These are phyloP conservation scores for Paecilomyces sp. DNA, from an alignment of 2,329 filamentous ascomycete genomes.

Conservation along the genomic window DNA sequence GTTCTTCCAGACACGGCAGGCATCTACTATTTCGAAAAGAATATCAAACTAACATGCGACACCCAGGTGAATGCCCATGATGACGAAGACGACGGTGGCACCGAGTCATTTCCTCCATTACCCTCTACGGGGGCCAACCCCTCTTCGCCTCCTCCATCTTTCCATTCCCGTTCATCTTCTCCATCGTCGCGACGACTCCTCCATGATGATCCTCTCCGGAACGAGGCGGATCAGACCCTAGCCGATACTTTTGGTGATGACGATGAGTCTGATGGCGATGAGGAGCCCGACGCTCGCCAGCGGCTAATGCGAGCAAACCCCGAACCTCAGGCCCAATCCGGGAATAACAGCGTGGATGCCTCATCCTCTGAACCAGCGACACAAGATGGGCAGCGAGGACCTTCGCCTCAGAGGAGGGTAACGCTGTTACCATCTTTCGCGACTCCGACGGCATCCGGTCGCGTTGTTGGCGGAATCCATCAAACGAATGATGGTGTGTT, in stretches of 20 bases:
- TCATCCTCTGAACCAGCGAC: conserved; percentile 19
- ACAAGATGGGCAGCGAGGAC: conserved; percentile 10
- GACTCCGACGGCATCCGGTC: conserved; percentile 28
- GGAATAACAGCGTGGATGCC: conserved; percentile 9
- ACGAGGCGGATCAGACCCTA: conserved; percentile 68
- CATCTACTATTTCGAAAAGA: neutral
- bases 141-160: conserved; percentile 60
- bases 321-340: conserved; percentile 14
- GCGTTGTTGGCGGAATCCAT: conserved; percentile 51
- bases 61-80: conserved; percentile 37
- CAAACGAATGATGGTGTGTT: conserved; percentile 89
- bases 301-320: conserved; percentile 68
- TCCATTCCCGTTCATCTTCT: conserved; percentile 76
- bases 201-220: conserved; percentile 44
- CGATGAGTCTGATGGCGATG: conserved; percentile 61
- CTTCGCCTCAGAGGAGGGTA: conserved; percentile 38
- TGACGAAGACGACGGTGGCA: conserved; percentile 30
- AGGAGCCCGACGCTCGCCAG: conserved; percentile 74
- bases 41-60: neutral
- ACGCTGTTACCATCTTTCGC: conserved; percentile 50
- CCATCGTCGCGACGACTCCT: conserved; percentile 47
- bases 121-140: conserved; percentile 22
- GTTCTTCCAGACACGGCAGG: neutral
- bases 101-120: conserved; percentile 24
- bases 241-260: conserved; percentile 88